Evolutionary conservation across 2,329 filamentous ascomycete genomes (phyloP).

Genomic region (Curvularia eragrostidis): DNA sequence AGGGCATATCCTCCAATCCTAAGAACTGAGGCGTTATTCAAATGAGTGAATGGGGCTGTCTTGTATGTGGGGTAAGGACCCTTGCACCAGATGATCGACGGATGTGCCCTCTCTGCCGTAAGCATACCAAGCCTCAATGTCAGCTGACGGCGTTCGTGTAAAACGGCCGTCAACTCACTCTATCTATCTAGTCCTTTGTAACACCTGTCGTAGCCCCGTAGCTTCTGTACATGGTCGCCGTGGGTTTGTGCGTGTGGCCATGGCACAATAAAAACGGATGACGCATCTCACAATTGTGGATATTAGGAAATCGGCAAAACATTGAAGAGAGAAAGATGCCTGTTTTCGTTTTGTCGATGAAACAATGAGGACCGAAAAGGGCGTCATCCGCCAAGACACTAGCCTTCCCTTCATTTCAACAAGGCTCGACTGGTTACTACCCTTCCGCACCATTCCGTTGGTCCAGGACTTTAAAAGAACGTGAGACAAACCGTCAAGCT

Average conservation of each 20-base stretch:
- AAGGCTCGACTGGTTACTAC: neutral
- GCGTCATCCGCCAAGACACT: constrained; percentile 12
- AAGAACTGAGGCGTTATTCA: constrained; percentile 4
- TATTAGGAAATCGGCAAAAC: neutral
- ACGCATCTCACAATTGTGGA: neutral
- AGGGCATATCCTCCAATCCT: constrained; percentile 3
- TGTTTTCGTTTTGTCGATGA: constrained; percentile 9
- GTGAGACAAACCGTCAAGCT: neutral
- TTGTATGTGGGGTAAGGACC: constrained; percentile 20
- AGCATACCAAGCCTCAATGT: constrained; percentile 2
- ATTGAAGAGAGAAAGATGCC: neutral
- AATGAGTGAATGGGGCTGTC: constrained; percentile 17
- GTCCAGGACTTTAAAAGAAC: neutral
- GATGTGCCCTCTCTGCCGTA: constrained; percentile 4
- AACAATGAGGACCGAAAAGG: constrained; percentile 9
- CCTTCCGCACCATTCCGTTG: constrained; percentile 4
- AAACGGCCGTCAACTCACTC: neutral
- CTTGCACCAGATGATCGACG: constrained; percentile 8
- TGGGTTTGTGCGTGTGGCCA: neutral
- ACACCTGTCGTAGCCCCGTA: neutral
- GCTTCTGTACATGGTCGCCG: neutral
- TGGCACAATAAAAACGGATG: neutral
- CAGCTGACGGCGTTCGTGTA: neutral
- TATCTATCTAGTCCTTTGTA: neutral
- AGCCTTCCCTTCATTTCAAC: constrained; percentile 12